Evolutionary conservation across 306 rosid genomes (phyloP), one percentile per base, ranked within the genome.

Genomic region (Corylus americana): DNA sequence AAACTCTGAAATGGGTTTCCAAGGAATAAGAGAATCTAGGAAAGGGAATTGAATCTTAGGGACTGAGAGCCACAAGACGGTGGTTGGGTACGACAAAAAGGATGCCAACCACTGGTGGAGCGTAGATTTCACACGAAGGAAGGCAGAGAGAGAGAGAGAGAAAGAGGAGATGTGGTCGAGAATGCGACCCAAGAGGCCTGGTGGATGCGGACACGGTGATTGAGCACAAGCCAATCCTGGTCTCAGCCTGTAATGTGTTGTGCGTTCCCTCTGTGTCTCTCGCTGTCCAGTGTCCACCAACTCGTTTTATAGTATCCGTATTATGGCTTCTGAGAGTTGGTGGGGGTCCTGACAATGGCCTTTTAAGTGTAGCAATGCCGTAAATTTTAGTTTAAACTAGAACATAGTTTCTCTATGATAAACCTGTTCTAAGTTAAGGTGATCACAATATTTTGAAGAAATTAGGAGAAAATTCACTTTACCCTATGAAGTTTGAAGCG

Each of bases 11-110:
- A 64, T 71, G 83, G 75, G 70, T 39, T 66, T 44, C n/a, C 11
- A 63, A 58, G 73, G 79, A 73, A 49, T 59, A 67, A 80, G n/a
- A 75, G 77, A 82, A 84, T 69, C 70, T 62, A n/a, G 13, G 76
- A 31, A 17, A 10, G 55, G 42, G 44, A 59, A 73, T 18, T 49
- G 87, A 84, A 87, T 59, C 64, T 55, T 54, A 31, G 76, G 58
- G 74, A 57, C 69, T 78, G 67, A 83, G 85, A 86, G 44, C 81
- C 86, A 81, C 85, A 81, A 17, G 78, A 75, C 37, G 74, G 74
- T 12, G 73, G 48, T 74, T 82, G 78, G 79, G 66, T 62, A 57
- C 63, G 85, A 82, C 55, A 55, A 50, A 69, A 66, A 61, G 70
- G 63, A 50, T 54, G 57, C 35, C 79, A 78, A 64, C 51, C 59